phyloP scores from a whole-genome alignment of 495 filamentous ascomycete species.

The Evernia prunastri region DNA sequence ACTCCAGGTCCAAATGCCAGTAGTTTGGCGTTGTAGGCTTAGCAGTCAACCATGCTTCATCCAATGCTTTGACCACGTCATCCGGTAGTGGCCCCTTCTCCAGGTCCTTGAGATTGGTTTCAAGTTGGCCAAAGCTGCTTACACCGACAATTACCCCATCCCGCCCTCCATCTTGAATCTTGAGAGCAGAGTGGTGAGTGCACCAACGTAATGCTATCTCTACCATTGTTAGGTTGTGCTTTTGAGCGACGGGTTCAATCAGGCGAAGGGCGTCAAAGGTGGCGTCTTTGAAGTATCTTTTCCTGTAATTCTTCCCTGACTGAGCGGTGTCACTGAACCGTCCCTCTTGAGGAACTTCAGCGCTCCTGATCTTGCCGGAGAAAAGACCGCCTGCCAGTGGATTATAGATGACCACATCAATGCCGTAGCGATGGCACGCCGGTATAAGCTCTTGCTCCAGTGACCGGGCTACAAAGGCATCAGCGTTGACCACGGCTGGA shows the following conservation, averaged over 20 bases:
- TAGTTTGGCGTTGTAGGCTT: conserved; percentile 65
- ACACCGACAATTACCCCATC: conserved; percentile 82
- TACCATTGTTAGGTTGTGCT: conserved; percentile 70
- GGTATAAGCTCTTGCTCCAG: conserved; percentile 77
- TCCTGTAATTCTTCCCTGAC: conserved; percentile 61
- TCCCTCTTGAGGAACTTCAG: conserved; percentile 59
- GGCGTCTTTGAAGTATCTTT: conserved; percentile 72
- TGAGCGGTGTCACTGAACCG: conserved; percentile 54
- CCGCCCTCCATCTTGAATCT: conserved; percentile 59
- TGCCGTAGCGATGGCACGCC: conserved; percentile 72
- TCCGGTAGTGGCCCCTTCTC: conserved; percentile 86
- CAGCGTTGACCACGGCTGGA: conserved; percentile 2
- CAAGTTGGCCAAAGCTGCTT: conserved; percentile 65
- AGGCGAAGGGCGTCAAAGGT: conserved; percentile 70
- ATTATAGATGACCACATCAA: conserved; percentile 90
- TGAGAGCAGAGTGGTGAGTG: conserved; percentile 72
- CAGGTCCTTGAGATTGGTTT: conserved; percentile 65
- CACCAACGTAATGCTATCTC: conserved; percentile 77
- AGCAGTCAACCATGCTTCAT: conserved; percentile 61
- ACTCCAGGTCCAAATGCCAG: conserved; percentile 72
- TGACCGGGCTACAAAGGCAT: conserved; percentile 46
- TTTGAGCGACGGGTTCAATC: conserved; percentile 66
- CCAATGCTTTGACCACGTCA: conserved; percentile 71
- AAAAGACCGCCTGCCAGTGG: conserved; percentile 80
- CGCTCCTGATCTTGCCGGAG: conserved; percentile 75